Evolutionary conservation across 768 basidiomycete genomes (phyloP).

Genomic region (Collybia mongolica): DNA sequence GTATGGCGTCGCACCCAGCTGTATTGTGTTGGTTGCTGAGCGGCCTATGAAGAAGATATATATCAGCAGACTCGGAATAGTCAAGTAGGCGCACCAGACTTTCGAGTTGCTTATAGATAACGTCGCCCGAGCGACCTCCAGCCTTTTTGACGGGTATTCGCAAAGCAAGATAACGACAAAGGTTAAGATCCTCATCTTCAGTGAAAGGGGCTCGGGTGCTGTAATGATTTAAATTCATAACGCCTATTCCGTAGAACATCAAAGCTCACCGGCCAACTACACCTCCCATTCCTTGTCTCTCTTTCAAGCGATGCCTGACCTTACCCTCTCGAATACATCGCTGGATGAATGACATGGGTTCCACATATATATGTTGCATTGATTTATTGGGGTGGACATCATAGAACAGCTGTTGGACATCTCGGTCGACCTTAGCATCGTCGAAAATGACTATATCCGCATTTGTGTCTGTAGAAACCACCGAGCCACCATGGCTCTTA

Average conservation of each 20-base stretch:
- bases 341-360: conserved; percentile 16
- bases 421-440: conserved; percentile 8
- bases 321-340: conserved; percentile 10
- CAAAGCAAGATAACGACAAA: conserved; percentile 35
- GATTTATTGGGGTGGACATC: conserved; percentile 9
- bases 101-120: conserved; percentile 31
- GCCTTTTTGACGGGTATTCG: conserved; percentile 28
- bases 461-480: conserved; percentile 6
- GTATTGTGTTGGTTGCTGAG: conserved; percentile 20
- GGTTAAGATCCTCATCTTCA: conserved; percentile 32
- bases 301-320: conserved; percentile 7
- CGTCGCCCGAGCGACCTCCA: conserved; percentile 39
- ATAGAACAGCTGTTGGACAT: conserved; percentile 15
- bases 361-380: conserved; percentile 15
- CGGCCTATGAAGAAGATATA: conserved; percentile 12
- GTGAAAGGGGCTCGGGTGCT: conserved; percentile 31
- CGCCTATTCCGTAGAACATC: neutral
- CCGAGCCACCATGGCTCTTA: conserved; percentile 20
- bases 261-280: neutral
- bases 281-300: conserved; percentile 18
- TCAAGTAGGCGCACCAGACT: conserved; percentile 21
- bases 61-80: neutral
- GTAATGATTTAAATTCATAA: neutral
- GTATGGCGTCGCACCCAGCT: conserved; percentile 43
- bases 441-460: conserved; percentile 25